A percentile compares a stretch with the other conserved stretches of the same genome.
Evolutionary conservation across 108 stramenopile genomes (phyloP).

Genomic region (Skeletonema grethae): DNA sequence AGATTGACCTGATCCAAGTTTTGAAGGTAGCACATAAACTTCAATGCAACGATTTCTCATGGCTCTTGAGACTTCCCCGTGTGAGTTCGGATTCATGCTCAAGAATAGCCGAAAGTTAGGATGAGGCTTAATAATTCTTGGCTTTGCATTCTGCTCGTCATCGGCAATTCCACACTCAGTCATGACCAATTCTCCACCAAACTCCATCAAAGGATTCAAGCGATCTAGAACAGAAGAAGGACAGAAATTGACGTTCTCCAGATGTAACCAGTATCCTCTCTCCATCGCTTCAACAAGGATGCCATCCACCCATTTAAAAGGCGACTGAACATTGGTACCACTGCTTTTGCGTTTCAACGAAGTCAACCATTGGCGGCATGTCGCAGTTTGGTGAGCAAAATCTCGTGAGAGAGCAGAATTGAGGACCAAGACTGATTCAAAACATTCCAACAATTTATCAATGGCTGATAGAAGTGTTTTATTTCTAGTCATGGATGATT

Average conservation of each 20-base stretch:
- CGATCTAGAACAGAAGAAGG: conserved; percentile 97
- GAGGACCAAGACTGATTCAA: conserved; percentile 8
- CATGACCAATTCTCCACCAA: conserved; percentile 88
- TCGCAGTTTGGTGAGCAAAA: conserved; percentile 18
- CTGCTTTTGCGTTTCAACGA: conserved; percentile 12
- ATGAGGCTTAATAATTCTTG: conserved; percentile 86
- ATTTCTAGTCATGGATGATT: conserved; percentile 18
- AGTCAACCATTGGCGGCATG: conserved; percentile 20
- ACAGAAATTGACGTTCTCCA: conserved; percentile 96
- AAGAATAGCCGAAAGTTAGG: conserved; percentile 95
- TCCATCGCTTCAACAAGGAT: conserved; percentile 90
- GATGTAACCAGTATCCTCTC: conserved; percentile 91
- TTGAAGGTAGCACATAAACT: conserved; percentile 61
- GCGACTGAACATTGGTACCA: conserved; percentile 28
- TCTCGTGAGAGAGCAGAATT: conserved; percentile 9
- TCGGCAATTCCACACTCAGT: conserved; percentile 87
- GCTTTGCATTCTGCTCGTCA: conserved; percentile 41
- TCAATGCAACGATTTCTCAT: conserved; percentile 99
- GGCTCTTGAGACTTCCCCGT: conserved; percentile 96
- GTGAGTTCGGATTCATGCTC: conserved; percentile 81
- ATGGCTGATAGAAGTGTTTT: conserved; percentile 22
- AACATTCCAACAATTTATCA: conserved; percentile 24
- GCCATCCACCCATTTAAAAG: conserved; percentile 96
- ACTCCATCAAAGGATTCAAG: conserved; percentile 96
- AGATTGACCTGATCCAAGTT: conserved; percentile 7